Evolutionary conservation across 805 yeast genomes (phyloP).

Genomic region (Hanseniaspora lindneri): DNA sequence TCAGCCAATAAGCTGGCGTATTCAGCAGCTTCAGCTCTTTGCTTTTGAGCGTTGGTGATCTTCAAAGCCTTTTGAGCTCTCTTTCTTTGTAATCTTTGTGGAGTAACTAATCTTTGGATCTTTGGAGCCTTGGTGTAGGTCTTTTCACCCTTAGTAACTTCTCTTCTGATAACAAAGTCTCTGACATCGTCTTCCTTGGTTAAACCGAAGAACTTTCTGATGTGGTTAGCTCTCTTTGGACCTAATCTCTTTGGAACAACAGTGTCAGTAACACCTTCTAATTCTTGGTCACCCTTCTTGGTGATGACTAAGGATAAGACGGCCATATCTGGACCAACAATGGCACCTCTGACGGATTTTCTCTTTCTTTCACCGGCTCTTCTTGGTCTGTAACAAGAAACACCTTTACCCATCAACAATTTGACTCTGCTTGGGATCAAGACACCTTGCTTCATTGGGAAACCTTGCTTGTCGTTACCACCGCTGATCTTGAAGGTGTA

Average conservation of each 20-base stretch:
- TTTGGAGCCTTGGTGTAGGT: slow-evolving; percentile 99
- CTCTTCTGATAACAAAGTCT: slow-evolving; percentile 94
- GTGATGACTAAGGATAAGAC: slow-evolving; percentile 85
- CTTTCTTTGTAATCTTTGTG: slow-evolving; percentile 98
- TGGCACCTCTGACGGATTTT: slow-evolving; percentile 99
- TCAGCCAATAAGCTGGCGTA: slow-evolving; percentile 97
- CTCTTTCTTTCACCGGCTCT: slow-evolving; percentile 99
- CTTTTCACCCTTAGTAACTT: slow-evolving; percentile 94
- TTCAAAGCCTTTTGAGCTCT: slow-evolving; percentile 88
- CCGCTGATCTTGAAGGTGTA: slow-evolving; percentile 97
- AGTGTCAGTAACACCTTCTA: slow-evolving; percentile 89
- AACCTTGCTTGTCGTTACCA: slow-evolving; percentile 99
- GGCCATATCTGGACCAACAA: slow-evolving; percentile 93
- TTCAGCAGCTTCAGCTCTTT: slow-evolving; percentile 99
- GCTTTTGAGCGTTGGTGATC: slow-evolving; percentile 94
- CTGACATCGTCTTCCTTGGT: slow-evolving; percentile 39
- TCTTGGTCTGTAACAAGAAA: slow-evolving; percentile 99
- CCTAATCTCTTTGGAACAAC: slow-evolving; percentile 98
- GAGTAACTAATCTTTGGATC: slow-evolving; percentile 98
- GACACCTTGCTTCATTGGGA: slow-evolving; percentile 99
- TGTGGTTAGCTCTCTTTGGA: slow-evolving; percentile 99
- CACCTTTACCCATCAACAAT: slow-evolving; percentile 83
- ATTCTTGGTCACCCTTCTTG: slow-evolving; percentile 95
- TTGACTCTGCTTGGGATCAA: slow-evolving; percentile 99
- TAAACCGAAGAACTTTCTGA: slow-evolving; percentile 97